Percentiles rank a stretch among this genome's conserved stretches.
These are phyloP conservation scores for Leccinellum albellum DNA, from an alignment of 768 basidiomycete species.

Conservation along the genomic window DNA sequence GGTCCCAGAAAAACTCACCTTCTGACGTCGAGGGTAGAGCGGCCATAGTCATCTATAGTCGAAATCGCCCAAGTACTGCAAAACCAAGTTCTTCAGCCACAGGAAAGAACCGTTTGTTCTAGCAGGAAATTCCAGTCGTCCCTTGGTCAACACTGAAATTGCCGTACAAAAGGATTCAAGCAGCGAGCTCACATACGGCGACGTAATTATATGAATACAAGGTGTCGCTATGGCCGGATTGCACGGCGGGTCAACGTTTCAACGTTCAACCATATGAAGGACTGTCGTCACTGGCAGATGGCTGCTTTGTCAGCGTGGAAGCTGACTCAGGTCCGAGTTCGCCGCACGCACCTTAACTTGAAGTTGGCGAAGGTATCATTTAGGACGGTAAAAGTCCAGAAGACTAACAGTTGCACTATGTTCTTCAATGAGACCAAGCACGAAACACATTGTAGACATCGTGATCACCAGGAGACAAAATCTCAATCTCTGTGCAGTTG, in stretches of 20 bases:
- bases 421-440: conserved; percentile 3
- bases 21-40: conserved; percentile 9
- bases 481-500: not conserved
- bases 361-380: not conserved
- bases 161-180: conserved; percentile 1
- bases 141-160: not conserved
- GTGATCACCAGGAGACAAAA: not conserved
- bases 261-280: not conserved
- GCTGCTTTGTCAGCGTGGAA: not conserved
- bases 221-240: not conserved
- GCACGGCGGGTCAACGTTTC: not conserved
- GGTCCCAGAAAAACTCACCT: too few relatives aligned
- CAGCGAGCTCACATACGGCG: not conserved
- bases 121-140: not conserved
- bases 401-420: not conserved
- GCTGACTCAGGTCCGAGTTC: too few relatives aligned
- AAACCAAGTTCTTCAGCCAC: too few relatives aligned
- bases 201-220: conserved; percentile 21
- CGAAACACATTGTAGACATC: conserved; percentile 5
- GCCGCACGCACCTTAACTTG: too few relatives aligned
- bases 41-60: too few relatives aligned
- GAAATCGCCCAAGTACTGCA: too few relatives aligned
- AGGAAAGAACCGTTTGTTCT: not conserved
- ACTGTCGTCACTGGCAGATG: not conserved
- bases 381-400: conserved; percentile 9